Conservation (phyloP, 208 protist genomes). For the Zelonia costaricensis region DNA sequence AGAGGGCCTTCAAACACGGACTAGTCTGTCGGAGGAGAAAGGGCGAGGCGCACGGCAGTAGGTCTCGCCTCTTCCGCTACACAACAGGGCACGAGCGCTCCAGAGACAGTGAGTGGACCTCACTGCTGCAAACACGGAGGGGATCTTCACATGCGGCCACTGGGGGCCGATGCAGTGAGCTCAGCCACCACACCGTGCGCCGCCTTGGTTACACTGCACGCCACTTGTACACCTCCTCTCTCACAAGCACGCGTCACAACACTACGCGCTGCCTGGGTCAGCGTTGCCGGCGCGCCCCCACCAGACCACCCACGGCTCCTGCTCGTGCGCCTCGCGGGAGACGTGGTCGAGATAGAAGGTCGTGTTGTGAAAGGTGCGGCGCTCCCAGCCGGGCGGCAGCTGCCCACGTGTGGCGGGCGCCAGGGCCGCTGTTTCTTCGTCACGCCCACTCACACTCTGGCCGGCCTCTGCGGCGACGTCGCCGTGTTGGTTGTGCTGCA, state of each 20-base stretch:
- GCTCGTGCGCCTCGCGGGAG: constrained; percentile 61
- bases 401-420: not conserved
- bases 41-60: no score
- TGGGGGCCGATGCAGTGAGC: no score
- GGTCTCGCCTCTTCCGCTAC: no score
- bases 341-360: constrained; percentile 69
- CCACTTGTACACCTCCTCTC: not conserved
- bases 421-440: not conserved
- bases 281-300: constrained; percentile 20
- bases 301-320: constrained; percentile 64
- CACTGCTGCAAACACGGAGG: no score
- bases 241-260: not conserved
- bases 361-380: constrained; percentile 38
- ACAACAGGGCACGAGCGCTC: no score
- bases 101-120: no score
- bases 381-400: constrained; percentile 69
- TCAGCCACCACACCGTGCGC: no score
- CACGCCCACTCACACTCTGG: no score
- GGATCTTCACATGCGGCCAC: no score
- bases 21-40: no score
- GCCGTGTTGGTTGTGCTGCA: not conserved
- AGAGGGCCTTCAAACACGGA: no score
- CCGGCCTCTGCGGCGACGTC: not conserved
- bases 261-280: not conserved
- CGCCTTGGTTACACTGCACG: no score